A percentile compares a stretch with the other conserved stretches of the same genome.
These are phyloP conservation scores for Phytopythium helicoides DNA, from an alignment of 352 stramenopile species.

Conservation along the genomic window DNA sequence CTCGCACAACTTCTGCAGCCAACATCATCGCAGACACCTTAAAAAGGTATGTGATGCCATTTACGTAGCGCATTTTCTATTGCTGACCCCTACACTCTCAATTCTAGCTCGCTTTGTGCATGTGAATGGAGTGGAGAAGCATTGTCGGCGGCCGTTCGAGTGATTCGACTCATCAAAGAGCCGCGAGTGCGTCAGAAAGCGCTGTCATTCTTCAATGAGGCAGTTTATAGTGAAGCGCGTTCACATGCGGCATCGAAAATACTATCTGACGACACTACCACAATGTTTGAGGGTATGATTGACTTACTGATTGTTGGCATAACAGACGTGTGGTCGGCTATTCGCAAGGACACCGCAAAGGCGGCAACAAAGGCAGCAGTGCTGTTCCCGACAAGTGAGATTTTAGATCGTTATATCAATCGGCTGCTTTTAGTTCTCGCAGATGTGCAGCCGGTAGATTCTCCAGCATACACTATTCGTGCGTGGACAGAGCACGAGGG, in stretches of 20 bases:
- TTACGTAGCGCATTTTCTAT: too few relatives aligned
- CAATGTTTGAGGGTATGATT: neutral
- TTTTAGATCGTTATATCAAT: neutral
- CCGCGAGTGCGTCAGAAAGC: constrained; percentile 1
- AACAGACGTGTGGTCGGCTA: constrained; percentile 1
- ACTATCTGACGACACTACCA: neutral
- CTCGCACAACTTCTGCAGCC: too few relatives aligned
- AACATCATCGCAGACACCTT: too few relatives aligned
- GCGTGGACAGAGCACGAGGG: constrained; percentile 3
- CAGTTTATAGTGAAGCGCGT: neutral
- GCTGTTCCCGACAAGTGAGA: neutral
- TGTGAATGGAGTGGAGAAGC: neutral
- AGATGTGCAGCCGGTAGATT: neutral
- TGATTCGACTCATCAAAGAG: neutral
- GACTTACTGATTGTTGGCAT: neutral
- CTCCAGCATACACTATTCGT: neutral
- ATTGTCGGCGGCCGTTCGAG: neutral
- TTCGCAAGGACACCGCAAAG: constrained; percentile 2
- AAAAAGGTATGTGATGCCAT: too few relatives aligned
- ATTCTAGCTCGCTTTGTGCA: constrained; percentile 5
- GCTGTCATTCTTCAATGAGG: neutral
- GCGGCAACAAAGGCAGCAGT: neutral
- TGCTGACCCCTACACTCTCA: too few relatives aligned
- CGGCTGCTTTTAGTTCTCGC: neutral
- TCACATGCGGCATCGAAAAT: neutral